Conservation (phyloP, 805 yeast genomes). For the Starmerella stellata region DNA sequence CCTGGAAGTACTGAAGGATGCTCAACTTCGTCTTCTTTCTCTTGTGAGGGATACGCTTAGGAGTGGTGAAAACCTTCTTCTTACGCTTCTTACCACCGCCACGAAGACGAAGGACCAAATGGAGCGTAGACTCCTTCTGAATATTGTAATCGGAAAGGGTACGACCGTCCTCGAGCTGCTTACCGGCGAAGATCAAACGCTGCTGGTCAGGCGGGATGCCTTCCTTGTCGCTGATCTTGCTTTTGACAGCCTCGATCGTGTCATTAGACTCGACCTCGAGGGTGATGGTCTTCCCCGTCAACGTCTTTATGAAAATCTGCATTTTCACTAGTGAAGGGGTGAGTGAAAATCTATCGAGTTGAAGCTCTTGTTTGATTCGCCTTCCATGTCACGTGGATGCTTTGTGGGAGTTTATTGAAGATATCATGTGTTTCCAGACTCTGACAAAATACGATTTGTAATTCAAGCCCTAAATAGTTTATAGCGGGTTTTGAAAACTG, state of each 20-base stretch:
- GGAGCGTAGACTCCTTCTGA: constrained; percentile 92
- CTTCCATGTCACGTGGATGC: background rate
- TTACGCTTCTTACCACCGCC: constrained; percentile 99
- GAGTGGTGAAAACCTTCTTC: constrained; percentile 99
- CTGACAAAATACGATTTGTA: too few species aligned
- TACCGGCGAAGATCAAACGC: constrained; percentile 93
- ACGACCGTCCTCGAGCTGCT: constrained; percentile 86
- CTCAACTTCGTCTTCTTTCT: constrained; percentile 99
- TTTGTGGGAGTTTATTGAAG: background rate
- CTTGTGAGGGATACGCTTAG: constrained; percentile 99
- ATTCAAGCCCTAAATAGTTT: too few species aligned
- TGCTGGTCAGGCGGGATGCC: constrained; percentile 98
- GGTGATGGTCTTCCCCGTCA: constrained; percentile 97
- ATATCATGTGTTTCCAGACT: background rate
- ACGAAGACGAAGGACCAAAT: constrained; percentile 92
- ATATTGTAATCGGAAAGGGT: constrained; percentile 94
- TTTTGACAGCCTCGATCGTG: constrained; percentile 91
- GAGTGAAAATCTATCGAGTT: constrained; percentile 12
- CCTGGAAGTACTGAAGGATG: constrained; percentile 98
- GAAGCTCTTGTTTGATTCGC: background rate
- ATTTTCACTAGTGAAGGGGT: constrained; percentile 21
- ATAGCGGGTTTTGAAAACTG: too few species aligned
- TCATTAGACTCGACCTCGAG: constrained; percentile 95
- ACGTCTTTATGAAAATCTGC: constrained; percentile 93
- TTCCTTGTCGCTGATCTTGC: constrained; percentile 93